Base-by-base conservation (phyloP, 371 early-diverging fungal species). In the Rhizomucor miehei region DNA sequence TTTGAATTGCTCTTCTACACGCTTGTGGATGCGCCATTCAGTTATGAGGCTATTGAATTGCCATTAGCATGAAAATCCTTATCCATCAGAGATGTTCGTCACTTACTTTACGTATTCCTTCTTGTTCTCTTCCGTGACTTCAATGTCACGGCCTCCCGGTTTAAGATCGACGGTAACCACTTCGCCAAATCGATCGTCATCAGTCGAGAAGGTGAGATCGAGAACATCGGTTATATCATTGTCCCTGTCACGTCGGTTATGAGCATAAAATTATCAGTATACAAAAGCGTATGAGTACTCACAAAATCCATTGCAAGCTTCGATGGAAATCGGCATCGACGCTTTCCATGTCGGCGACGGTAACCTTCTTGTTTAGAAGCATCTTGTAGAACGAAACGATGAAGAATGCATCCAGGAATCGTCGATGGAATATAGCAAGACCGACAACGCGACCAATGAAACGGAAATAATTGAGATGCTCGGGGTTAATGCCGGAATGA, bases 371-470 rank as follows among this genome's bases (percentile, higher is more conserved):
- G 44, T 85, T 84, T 37, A 99, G 72, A 23, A 99, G 86, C 84
- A 90, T 87, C 77, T 97, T 98, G 80, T 98, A 99, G 69, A 98
- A 91, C n/a, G 94, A 89, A 8, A 89, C 86, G 39, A 94, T 88
- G 60, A 98, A 97, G 80, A 93, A 97, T 9, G 95, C 91, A 60
- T 98, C 98, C 54, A 99, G 75, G 76, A 93, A 92, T 35, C 94
- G 88, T 50, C 94, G 90, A 73, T 99, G 97, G 85, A 95, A 95
- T 44, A 98, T 93, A 19, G 95, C 92, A 61, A 95, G 79, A 17
- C 98, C 99, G 44, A 98, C 87, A 6, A 95, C 89, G 46, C 99
- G 89, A 14, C 99, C 99, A 60, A 98, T 94, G 65, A 99, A 99
- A 68, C 86, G 89, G 79, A 97, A 99, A 78, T 95, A 98, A 68